These are phyloP conservation scores for Talaromyces sp. DNA, from an alignment of 2,329 filamentous ascomycete genomes.

Conservation along the genomic window DNA sequence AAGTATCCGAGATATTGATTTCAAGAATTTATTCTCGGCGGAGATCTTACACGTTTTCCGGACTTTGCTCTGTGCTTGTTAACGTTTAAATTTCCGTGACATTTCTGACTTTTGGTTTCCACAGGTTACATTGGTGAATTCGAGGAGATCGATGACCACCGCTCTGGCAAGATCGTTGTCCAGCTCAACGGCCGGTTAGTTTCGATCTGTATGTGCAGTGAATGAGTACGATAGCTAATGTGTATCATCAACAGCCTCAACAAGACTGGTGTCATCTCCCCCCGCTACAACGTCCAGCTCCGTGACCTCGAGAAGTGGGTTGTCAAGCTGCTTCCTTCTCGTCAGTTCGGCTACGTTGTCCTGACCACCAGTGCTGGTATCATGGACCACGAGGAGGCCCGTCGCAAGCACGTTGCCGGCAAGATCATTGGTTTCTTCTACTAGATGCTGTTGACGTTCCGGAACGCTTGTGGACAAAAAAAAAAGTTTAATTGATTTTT, in stretches of 20 bases:
- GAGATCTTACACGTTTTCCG: conserved; percentile 96
- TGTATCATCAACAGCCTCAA: conserved; percentile 60
- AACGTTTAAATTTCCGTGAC: conserved; percentile 95
- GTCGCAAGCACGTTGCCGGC: conserved; percentile 97
- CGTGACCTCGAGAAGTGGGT: conserved; percentile 99
- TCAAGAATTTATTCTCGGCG: conserved; percentile 47
- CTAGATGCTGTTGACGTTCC: conserved; percentile 47
- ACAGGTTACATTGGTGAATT: conserved; percentile 98
- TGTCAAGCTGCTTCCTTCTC: conserved; percentile 94
- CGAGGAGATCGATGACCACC: conserved; percentile 99
- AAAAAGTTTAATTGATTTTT: conserved; percentile 25
- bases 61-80: conserved; percentile 62
- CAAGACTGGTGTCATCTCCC: conserved; percentile 99
- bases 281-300: conserved; percentile 98
- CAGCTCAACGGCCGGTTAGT: conserved; percentile 88
- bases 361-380: conserved; percentile 98
- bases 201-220: too few species aligned
- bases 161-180: conserved; percentile 99
- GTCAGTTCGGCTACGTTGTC: conserved; percentile 99
- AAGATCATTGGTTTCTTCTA: conserved; percentile 99
- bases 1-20: conserved; percentile 96
- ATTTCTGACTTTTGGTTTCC: conserved; percentile 53
- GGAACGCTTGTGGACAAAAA: conserved; percentile 10
- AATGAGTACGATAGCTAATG: conserved; percentile 14
- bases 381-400: conserved; percentile 99